These are phyloP conservation scores for Camellia oleifera DNA, from an alignment of 179 eudicot genomes.

Conservation along the genomic window DNA sequence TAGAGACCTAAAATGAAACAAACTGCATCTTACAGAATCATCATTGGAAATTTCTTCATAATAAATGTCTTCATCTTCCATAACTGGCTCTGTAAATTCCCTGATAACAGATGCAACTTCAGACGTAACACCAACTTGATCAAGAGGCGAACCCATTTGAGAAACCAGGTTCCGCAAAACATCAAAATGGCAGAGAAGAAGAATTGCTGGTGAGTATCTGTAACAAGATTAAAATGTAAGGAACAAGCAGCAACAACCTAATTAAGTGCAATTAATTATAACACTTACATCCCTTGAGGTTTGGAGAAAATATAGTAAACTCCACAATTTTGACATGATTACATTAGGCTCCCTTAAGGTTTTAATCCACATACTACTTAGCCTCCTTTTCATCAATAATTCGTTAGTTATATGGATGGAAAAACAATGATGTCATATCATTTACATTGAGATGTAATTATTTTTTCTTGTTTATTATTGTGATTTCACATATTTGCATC, in stretches of 20 bases:
- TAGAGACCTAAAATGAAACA: constrained; percentile 14
- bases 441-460: too few species aligned
- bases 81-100: constrained; percentile 70
- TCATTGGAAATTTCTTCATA: constrained; percentile 36
- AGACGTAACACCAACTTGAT: constrained; percentile 65
- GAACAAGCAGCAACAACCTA: not conserved
- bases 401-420: too few species aligned
- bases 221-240: constrained; percentile 15
- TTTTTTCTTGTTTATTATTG: too few species aligned
- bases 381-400: too few species aligned
- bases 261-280: not conserved
- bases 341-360: too few species aligned
- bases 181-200: constrained; percentile 88
- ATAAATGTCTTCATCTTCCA: constrained; percentile 40
- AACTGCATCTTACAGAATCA: constrained; percentile 42
- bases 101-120: constrained; percentile 83
- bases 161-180: constrained; percentile 62
- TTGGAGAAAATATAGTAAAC: too few species aligned
- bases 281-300: too few species aligned
- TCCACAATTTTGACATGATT: too few species aligned
- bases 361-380: too few species aligned
- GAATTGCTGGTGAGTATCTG: constrained; percentile 86
- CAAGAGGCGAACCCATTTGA: constrained; percentile 61
- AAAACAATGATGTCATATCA: too few species aligned
- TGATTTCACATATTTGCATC: too few species aligned